Base-by-base conservation (phyloP, 1,284 basidiomycete genomes). In the Bjerkandera adusta region DNA sequence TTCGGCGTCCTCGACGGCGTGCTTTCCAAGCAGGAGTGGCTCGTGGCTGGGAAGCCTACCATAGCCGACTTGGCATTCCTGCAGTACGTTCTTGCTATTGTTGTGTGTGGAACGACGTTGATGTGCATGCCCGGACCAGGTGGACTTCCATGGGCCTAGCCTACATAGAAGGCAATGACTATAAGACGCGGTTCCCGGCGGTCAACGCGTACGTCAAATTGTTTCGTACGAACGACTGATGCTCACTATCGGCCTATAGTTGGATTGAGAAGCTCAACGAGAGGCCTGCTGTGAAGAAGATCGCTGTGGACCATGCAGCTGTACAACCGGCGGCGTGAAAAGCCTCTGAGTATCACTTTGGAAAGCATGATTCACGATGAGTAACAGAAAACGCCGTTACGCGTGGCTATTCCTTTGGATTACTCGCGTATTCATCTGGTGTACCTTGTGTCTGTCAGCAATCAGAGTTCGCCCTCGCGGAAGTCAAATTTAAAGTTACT, bases 1-100 rank as follows among this genome's bases (percentile, higher is more conserved):
- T 48, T 61, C 22, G 50, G 61, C 33, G 67, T 69, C 8, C 58
- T 68, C 22, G 64, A 68, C 29, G 32, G 46, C 30, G 58, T 58
- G 2, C 48, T 61, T n/a, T 49, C 54, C 10, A 55, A 58, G 50
- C 47, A 53, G 43, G 48, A 53, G n/a, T 57, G 51, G 48, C 52
- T 57, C 16, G 56, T 55, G 11, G 56, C 47, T 25, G 46, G 39
- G 12, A 57, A 55, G 39, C 35, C 32, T 18, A 55, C 56, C 29
- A 40, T 57, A 18, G 56, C 54, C 5, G 56, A 57, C 46, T 30
- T 57, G n/a, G 49, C 54, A 6, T 57, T 55, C 43, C 32, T 57
- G 39, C 24, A 49, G 54, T 55, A 36, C 33, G 54, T 36, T 29
- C 6, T 11, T 25, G 7, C 12, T 16, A 16, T 35, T 22, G 18